These are phyloP conservation scores for Trypanosoma conorhini DNA, from an alignment of 208 protist species.

Conservation along the genomic window DNA sequence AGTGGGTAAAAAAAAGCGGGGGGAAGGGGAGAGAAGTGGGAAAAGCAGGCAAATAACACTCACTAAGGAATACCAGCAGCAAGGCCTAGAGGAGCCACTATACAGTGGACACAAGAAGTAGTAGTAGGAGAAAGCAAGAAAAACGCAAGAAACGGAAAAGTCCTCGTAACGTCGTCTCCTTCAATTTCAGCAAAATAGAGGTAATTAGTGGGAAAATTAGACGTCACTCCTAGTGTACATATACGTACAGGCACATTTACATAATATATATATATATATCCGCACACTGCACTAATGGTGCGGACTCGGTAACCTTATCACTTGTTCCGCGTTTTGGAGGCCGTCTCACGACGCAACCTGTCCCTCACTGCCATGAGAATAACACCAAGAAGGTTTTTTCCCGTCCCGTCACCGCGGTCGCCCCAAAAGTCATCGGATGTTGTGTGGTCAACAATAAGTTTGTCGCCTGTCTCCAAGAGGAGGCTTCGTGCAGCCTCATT, in stretches of 20 bases:
- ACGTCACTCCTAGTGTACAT: not conserved
- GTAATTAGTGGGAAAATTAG: not conserved
- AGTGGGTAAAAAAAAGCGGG: not conserved
- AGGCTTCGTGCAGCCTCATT: conserved; percentile 60
- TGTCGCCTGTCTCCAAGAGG: conserved; percentile 61
- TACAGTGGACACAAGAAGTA: not conserved
- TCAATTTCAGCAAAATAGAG: not conserved
- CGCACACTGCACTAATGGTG: not conserved
- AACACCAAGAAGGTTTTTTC: conserved; percentile 80
- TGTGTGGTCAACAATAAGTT: conserved; percentile 81
- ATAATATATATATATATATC: not conserved
- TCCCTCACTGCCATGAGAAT: conserved; percentile 78
- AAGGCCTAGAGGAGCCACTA: not conserved
- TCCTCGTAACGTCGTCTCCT: not conserved
- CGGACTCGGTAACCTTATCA: not conserved
- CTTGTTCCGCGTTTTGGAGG: conserved; percentile 6
- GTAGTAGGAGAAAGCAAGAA: not conserved
- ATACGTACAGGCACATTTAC: not conserved
- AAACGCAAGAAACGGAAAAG: conserved; percentile 7
- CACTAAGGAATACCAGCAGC: not conserved
- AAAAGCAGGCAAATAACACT: not conserved
- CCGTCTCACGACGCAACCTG: conserved; percentile 36
- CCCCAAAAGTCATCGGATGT: conserved; percentile 84
- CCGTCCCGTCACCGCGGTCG: conserved; percentile 79
- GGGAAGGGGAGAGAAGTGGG: not conserved